A percentile compares a stretch with the other conserved stretches of the same genome.
These are phyloP conservation scores for Annulohypoxylon bovei DNA, from an alignment of 495 filamentous ascomycete species.

Conservation along the genomic window DNA sequence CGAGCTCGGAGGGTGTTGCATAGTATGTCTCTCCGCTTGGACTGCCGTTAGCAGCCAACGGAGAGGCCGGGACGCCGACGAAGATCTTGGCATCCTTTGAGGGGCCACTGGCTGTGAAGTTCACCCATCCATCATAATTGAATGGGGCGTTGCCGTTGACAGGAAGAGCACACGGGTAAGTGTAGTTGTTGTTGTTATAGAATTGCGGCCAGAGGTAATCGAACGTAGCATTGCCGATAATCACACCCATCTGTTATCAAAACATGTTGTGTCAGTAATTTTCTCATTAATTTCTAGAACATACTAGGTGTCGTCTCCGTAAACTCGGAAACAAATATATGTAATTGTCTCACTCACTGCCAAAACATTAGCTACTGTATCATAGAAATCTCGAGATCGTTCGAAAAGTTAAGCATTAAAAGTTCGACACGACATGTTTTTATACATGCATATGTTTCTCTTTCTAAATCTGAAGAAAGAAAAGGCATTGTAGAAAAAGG, in stretches of 20 bases:
- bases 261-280: too few species aligned
- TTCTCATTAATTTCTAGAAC: too few species aligned
- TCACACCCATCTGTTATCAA: slow-evolving; percentile 57
- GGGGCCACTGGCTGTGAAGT: slow-evolving; percentile 51
- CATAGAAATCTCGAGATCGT: too few species aligned
- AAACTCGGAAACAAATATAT: too few species aligned
- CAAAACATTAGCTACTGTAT: too few species aligned
- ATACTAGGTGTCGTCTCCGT: too few species aligned
- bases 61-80: slow-evolving; percentile 58
- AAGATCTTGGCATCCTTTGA: slow-evolving; percentile 58
- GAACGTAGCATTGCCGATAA: slow-evolving; percentile 59
- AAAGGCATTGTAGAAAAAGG: too few species aligned
- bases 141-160: slow-evolving; percentile 48
- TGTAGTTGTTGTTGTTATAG: slow-evolving; percentile 54
- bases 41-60: slow-evolving; percentile 53
- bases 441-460: too few species aligned
- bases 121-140: slow-evolving; percentile 60
- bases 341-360: too few species aligned
- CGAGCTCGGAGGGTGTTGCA: slow-evolving; percentile 51
- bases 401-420: too few species aligned
- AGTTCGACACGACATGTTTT: too few species aligned
- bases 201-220: slow-evolving; percentile 62
- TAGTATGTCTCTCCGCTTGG: slow-evolving; percentile 56
- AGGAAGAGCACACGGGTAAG: slow-evolving; percentile 45
- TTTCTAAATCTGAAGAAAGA: too few species aligned